phyloP scores from a whole-genome alignment of 148 eudicot genomes.

The Rhododendron griersonianum region DNA sequence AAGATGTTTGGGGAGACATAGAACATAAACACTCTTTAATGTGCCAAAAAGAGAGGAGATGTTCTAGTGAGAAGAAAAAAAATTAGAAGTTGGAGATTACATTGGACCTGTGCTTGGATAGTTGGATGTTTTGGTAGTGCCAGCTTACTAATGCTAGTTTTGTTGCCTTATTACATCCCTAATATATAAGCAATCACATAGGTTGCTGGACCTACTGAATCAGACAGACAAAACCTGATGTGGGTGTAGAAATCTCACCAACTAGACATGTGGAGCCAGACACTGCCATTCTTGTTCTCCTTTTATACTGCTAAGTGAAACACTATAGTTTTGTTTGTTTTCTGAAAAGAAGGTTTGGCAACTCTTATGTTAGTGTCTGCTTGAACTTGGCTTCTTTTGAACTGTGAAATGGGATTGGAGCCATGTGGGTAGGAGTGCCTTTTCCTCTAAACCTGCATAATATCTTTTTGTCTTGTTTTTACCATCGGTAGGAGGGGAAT shows the following conservation, averaged over 20 bases:
- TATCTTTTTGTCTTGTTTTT: not conserved
- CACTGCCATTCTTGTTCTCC: slow-evolving; percentile 14
- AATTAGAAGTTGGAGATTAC: not conserved
- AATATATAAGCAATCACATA: slow-evolving; percentile 2
- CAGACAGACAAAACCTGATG: not conserved
- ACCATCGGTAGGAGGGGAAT: not conserved
- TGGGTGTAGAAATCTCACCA: slow-evolving; percentile 18
- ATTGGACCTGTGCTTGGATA: not conserved
- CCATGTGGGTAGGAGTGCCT: not conserved
- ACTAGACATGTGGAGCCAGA: slow-evolving; percentile 15
- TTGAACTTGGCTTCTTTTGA: slow-evolving; percentile 1
- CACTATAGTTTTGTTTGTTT: not conserved
- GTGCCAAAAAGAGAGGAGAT: not conserved
- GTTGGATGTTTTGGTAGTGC: not conserved
- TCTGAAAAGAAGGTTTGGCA: not conserved
- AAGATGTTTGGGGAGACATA: no score
- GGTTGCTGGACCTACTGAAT: not conserved
- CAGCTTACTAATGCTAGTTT: not conserved
- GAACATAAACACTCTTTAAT: not conserved
- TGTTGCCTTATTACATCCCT: not conserved
- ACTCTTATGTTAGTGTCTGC: not conserved
- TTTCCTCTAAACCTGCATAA: not conserved
- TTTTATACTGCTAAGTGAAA: not conserved
- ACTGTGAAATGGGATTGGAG: not conserved
- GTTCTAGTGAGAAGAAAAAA: not conserved